Base-by-base conservation (phyloP, 495 filamentous ascomycete species). In the Xylaria flabelliformis region DNA sequence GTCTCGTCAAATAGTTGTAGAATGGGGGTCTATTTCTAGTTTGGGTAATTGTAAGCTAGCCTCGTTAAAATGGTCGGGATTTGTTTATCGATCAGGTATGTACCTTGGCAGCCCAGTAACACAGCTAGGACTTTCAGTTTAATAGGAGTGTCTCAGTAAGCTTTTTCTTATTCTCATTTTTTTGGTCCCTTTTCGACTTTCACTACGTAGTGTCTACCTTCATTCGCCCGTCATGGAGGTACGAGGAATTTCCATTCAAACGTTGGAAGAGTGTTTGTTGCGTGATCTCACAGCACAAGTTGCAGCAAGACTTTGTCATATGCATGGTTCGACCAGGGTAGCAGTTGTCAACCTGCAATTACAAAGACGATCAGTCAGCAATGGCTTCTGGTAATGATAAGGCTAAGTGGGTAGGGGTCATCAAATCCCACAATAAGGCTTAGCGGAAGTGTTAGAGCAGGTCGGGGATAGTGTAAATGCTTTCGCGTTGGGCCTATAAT, bases 361-460 rank as follows among this genome's bases (percentile, higher is more conserved):
- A 69, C 67, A 61, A 69, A 69, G 53, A 69, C 19, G 44, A 69
- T 69, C 67, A 69, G 53, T 69, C 67, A 69, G 67, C 67, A 61
- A 24, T 24, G 36, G 21, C 39, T 34, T 39, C 67, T 46, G 50
- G 55, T 50, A 61, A 61, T 62, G 41, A 62, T 62, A 62, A 36
- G 67, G 67, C 67, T 69, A 58, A 58, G 34, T 44, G 13, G 21
- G 53, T 41, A 69, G 53, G 36, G 67, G 55, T 69, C 67, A 48
- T 55, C 36, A 8, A 67, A 32, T 42, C 41, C 53, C 34, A 29
- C 29, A 41, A 62, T 62, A 69, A 62, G 67, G 67, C 53, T 62
- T 62, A 69, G 53, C 56, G 67, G 56, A 42, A 29, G 39, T 41
- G 19, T 10, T 21, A 34, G 29, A 42, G 51, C 32, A n/a, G 51